Evolutionary conservation across 1,139 yeast species (phyloP), one percentile per base, ranked within the genome.

Genomic region (Lodderomyces orthopsilosis): DNA sequence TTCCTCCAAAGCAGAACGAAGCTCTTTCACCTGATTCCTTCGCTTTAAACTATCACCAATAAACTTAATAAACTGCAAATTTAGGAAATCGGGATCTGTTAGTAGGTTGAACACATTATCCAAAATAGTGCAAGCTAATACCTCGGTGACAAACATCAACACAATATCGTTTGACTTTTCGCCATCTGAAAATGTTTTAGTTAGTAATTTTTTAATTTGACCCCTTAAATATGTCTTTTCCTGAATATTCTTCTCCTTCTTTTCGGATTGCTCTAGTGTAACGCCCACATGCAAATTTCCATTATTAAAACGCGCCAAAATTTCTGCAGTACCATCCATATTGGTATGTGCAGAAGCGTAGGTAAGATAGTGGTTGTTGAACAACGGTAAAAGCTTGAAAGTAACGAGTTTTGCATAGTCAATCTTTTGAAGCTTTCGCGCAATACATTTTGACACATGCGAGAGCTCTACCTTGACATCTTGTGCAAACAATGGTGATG

Each of bases 71-170:
- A 89, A 73, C 41, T 74, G 57, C 44, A 79, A 74, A 57, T 90
- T 91, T 77, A 85, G 85, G 49, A 81, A 85, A 57, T 89, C 95
- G 1, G 93, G 79, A 45, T 86, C 93, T 0, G 85, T 68, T 1
- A 85, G 54, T 68, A 84, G 75, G 18, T 68, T 62, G 22, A 86
- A 56, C 0, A 84, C 58, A 41, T 78, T 75, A 28, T 81, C 69
- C 14, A 72, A 46, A 1, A 72, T 56, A 0, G 77, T 70, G 42
- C 77, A 70, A 0, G 89, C 64, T 3, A 88, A 47, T 6, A 91
- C 70, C 54, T 91, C 96, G 15, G 83, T 69, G 0, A 84, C 58
- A 14, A 91, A 63, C 0, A 75, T 59, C 0, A 55, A 47, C 0
- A 79, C 82, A 3, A 82, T 66, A 0, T 69, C 69, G 13, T 85